These are phyloP conservation scores for Clitocybe nebularis DNA, from an alignment of 1,284 basidiomycete genomes.

Conservation along the genomic window DNA sequence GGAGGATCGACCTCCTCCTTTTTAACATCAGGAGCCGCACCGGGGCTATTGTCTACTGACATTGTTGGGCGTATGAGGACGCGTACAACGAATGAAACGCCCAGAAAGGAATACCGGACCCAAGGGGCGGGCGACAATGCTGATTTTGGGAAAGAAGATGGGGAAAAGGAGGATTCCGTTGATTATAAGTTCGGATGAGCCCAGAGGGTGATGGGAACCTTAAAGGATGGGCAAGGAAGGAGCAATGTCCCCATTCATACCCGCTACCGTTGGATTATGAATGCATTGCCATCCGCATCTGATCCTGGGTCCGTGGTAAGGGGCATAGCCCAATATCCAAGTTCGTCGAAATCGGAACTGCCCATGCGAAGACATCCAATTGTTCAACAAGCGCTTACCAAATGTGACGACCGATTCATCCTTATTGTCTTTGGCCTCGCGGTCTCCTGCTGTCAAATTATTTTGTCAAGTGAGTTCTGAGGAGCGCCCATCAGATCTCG, in stretches of 20 bases:
- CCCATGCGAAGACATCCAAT: slow-evolving; percentile 24
- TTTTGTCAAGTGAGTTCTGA: slow-evolving; percentile 1
- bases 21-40: slow-evolving; percentile 26
- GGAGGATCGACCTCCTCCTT: slow-evolving; percentile 23
- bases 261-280: slow-evolving; percentile 9
- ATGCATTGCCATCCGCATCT: slow-evolving; percentile 14
- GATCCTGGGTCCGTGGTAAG: slow-evolving; percentile 19
- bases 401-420: slow-evolving; percentile 21
- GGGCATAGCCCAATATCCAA: slow-evolving; percentile 10
- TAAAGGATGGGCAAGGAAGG: slow-evolving; percentile 13
- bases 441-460: slow-evolving; percentile 13
- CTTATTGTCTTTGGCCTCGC: slow-evolving; percentile 37
- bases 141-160: slow-evolving; percentile 15
- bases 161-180: slow-evolving; percentile 9
- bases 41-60: slow-evolving; percentile 33
- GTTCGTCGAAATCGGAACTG: slow-evolving; percentile 15
- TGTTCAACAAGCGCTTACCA: slow-evolving; percentile 29
- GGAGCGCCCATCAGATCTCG: slow-evolving; percentile 11
- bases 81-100: slow-evolving; percentile 16
- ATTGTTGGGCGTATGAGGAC: slow-evolving; percentile 20
- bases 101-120: slow-evolving; percentile 33
- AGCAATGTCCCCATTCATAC: slow-evolving; percentile 13
- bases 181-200: slow-evolving; percentile 7
- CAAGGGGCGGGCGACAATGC: slow-evolving; percentile 23
- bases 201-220: slow-evolving; percentile 17